Evolutionary conservation across 2,329 filamentous ascomycete species (phyloP).

Genomic region (Bimuria novae-zelandiae): DNA sequence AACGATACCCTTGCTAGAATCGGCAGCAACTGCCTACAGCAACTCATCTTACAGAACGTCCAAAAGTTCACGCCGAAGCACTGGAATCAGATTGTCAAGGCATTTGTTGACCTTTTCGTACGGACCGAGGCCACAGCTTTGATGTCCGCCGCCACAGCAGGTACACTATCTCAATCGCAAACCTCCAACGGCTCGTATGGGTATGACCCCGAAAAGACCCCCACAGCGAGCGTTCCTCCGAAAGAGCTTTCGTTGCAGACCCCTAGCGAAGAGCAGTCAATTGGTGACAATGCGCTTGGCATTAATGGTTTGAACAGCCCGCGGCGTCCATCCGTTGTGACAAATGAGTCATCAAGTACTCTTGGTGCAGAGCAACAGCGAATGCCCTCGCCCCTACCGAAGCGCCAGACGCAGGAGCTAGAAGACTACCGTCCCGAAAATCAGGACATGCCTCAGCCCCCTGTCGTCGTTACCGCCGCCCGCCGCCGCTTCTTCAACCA

Average conservation of each 20-base stretch:
- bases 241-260: slow-evolving; percentile 42
- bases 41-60: slow-evolving; percentile 95
- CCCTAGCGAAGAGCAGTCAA: slow-evolving; percentile 29
- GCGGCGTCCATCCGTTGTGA: slow-evolving; percentile 37
- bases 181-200: slow-evolving; percentile 52
- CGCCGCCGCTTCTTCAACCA: slow-evolving; percentile 96
- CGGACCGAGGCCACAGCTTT: slow-evolving; percentile 93
- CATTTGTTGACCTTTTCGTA: slow-evolving; percentile 95
- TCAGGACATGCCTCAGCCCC: slow-evolving; percentile 76
- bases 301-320: slow-evolving; percentile 48
- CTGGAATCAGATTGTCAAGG: slow-evolving; percentile 92
- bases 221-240: slow-evolving; percentile 34
- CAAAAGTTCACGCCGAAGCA: slow-evolving; percentile 85
- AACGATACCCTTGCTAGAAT: slow-evolving; percentile 98
- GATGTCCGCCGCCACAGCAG: slow-evolving; percentile 76
- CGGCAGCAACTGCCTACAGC: slow-evolving; percentile 96
- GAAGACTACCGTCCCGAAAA: slow-evolving; percentile 84
- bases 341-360: slow-evolving; percentile 30
- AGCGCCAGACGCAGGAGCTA: slow-evolving; percentile 55
- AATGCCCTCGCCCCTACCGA: slow-evolving; percentile 39
- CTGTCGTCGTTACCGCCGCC: slow-evolving; percentile 88
- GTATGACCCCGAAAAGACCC: slow-evolving; percentile 48
- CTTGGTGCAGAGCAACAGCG: slow-evolving; percentile 27
- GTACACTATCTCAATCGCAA: slow-evolving; percentile 39
- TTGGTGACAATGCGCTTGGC: slow-evolving; percentile 49